Evolutionary conservation across 306 rosid species (phyloP).

Genomic region (Delonix regia): DNA sequence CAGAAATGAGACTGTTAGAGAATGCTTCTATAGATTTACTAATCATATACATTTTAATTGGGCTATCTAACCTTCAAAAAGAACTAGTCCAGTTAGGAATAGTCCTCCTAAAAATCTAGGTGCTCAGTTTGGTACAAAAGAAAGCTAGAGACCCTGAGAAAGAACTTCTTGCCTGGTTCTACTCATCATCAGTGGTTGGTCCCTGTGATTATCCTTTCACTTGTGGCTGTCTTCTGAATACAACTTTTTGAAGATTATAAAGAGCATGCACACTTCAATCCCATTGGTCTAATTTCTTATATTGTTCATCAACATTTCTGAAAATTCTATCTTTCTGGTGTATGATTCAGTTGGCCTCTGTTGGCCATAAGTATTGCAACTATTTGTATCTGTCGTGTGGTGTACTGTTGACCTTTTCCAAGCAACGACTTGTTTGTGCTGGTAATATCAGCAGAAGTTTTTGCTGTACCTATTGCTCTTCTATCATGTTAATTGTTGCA

Average conservation of each 20-base stretch:
- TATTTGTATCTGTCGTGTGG: constrained; percentile 17
- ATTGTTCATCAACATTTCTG: not conserved
- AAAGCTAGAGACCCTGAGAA: too few relatives aligned
- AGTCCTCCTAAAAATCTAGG: too few relatives aligned
- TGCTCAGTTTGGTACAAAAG: too few relatives aligned
- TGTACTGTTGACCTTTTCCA: constrained; percentile 3
- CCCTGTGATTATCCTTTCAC: too few relatives aligned
- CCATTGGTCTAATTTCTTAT: not conserved
- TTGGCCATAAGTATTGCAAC: constrained; percentile 1
- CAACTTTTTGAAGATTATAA: not conserved
- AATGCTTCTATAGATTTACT: too few relatives aligned
- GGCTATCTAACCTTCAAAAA: too few relatives aligned
- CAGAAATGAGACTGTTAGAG: too few relatives aligned
- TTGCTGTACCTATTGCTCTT: not conserved
- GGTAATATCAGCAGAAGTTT: not conserved
- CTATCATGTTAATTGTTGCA: constrained; percentile 5
- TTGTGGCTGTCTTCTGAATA: too few relatives aligned
- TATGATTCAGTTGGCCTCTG: not conserved
- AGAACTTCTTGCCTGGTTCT: too few relatives aligned
- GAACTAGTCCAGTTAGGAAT: too few relatives aligned
- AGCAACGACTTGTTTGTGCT: constrained; percentile 11
- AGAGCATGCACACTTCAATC: not conserved
- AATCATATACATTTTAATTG: too few relatives aligned
- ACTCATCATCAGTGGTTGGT: too few relatives aligned
- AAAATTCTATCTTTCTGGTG: not conserved